Conservation (phyloP, 495 filamentous ascomycete genomes). For the Cudoniella acicularis region DNA sequence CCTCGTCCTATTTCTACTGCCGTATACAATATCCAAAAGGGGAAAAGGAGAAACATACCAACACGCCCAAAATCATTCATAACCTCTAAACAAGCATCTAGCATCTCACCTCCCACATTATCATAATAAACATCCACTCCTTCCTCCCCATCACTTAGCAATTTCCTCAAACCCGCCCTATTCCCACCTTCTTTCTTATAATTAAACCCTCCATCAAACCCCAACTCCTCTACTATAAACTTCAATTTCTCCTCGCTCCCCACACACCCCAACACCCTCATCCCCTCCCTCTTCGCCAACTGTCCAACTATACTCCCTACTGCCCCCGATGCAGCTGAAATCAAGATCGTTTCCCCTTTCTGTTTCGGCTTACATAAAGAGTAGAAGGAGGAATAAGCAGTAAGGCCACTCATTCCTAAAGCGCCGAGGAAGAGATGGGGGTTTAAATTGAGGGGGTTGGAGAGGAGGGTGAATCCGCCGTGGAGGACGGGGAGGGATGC, state of each 20-base stretch:
- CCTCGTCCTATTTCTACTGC: too few relatives aligned
- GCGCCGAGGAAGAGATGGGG: constrained; percentile 63
- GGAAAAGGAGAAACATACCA: too few relatives aligned
- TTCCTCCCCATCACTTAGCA: too few relatives aligned
- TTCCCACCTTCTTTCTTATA: constrained; percentile 61
- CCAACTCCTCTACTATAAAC: constrained; percentile 61
- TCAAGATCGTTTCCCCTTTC: constrained; percentile 82
- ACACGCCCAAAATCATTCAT: constrained; percentile 73
- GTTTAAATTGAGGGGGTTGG: constrained; percentile 60
- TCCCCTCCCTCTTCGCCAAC: constrained; percentile 80
- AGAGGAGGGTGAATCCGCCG: constrained; percentile 38
- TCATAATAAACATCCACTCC: constrained; percentile 96
- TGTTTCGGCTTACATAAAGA: constrained; percentile 75
- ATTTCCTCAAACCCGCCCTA: constrained; percentile 69
- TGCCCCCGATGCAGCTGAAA: constrained; percentile 77
- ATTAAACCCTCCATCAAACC: constrained; percentile 70
- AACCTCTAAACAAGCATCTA: constrained; percentile 68
- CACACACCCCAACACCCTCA: constrained; percentile 70
- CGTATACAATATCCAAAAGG: too few relatives aligned
- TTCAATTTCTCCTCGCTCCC: constrained; percentile 66
- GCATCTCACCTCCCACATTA: constrained; percentile 87
- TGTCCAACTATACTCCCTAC: constrained; percentile 84
- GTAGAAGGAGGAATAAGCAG: constrained; percentile 74
- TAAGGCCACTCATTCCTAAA: constrained; percentile 83
- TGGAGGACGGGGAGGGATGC: constrained; percentile 22